phyloP scores from a whole-genome alignment of 805 yeast genomes.

The baker's yeast (Saccharomyces cerevisiae) region DNA sequence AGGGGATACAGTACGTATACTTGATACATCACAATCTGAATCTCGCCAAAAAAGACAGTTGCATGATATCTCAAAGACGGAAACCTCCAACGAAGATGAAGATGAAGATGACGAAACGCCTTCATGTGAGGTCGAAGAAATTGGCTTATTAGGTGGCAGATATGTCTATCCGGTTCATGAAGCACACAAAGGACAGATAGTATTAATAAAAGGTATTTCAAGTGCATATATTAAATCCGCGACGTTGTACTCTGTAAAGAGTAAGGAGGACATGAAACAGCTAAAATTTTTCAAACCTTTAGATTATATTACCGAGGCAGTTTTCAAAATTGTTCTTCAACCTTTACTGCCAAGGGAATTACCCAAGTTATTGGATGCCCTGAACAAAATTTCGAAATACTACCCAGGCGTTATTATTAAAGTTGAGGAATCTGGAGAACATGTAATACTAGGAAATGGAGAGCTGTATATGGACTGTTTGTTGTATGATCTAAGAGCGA shows the following conservation, averaged over 20 bases:
- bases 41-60: slow-evolving; percentile 21
- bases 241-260: slow-evolving; percentile 44
- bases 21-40: slow-evolving; percentile 34
- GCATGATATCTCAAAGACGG: slow-evolving; percentile 26
- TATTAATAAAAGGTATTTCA: slow-evolving; percentile 57
- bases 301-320: slow-evolving; percentile 44
- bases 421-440: slow-evolving; percentile 87
- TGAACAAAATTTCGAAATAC: slow-evolving; percentile 51
- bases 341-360: slow-evolving; percentile 73
- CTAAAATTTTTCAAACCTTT: slow-evolving; percentile 25
- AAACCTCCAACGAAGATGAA: slow-evolving; percentile 10
- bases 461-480: slow-evolving; percentile 81
- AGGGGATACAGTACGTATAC: slow-evolving; percentile 42
- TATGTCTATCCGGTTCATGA: slow-evolving; percentile 49
- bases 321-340: slow-evolving; percentile 75
- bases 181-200: slow-evolving; percentile 60
- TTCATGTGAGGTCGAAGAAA: slow-evolving; percentile 29
- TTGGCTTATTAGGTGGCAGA: slow-evolving; percentile 60
- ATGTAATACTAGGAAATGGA: slow-evolving; percentile 72
- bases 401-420: slow-evolving; percentile 61
- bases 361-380: slow-evolving; percentile 62
- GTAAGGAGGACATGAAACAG: slow-evolving; percentile 24
- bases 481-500: slow-evolving; percentile 62
- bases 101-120: slow-evolving; percentile 45
- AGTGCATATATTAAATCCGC: slow-evolving; percentile 51